phyloP scores from a whole-genome alignment of 208 protist genomes.

The Wallacemonas sp. region DNA sequence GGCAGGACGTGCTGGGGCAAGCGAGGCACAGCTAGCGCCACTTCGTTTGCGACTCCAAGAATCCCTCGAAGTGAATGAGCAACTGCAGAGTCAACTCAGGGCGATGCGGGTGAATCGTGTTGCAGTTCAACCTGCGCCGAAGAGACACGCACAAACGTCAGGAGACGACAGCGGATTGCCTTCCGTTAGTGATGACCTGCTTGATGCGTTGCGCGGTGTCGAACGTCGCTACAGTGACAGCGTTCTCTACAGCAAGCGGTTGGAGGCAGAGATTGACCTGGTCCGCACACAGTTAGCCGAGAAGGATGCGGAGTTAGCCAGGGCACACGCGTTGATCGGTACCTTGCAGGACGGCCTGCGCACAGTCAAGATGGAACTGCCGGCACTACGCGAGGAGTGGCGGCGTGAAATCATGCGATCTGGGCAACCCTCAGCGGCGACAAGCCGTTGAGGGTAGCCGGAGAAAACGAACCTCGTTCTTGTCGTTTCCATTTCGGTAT shows the following conservation, averaged over 20 bases:
- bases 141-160: neutral
- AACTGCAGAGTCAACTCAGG: slow-evolving; percentile 17
- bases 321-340: slow-evolving; percentile 39
- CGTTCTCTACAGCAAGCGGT: neutral
- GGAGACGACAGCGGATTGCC: neutral
- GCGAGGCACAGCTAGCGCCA: neutral
- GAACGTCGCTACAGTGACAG: slow-evolving; percentile 4
- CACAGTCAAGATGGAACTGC: slow-evolving; percentile 43
- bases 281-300: neutral
- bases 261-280: slow-evolving; percentile 8
- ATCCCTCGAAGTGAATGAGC: slow-evolving; percentile 8
- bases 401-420: neutral
- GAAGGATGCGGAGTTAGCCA: slow-evolving; percentile 28
- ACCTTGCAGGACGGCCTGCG: slow-evolving; percentile 51
- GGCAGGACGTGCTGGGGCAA: neutral
- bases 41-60: neutral
- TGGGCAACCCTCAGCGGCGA: no score
- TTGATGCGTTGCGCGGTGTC: slow-evolving; percentile 13
- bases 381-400: slow-evolving; percentile 19
- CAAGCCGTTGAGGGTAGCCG: no score
- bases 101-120: no score
- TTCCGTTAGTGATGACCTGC: neutral
- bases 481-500: no score
- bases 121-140: no score
- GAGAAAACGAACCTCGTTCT: no score